phyloP scores from a whole-genome alignment of 2,329 filamentous ascomycete species.

The Fusarium sp. region DNA sequence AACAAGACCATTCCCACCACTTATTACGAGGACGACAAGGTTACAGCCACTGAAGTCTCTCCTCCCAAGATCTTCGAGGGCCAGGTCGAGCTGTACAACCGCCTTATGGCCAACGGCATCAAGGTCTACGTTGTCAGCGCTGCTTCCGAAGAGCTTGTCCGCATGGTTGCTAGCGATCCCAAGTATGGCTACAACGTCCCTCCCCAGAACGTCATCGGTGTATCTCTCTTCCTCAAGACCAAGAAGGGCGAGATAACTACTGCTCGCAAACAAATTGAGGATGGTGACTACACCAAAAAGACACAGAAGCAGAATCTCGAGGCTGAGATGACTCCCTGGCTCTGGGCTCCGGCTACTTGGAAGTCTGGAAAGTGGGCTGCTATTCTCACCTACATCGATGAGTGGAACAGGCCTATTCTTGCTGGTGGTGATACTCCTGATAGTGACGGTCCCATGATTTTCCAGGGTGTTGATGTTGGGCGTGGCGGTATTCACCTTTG shows the following conservation, averaged over 20 bases:
- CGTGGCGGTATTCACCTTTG: slow-evolving; percentile 54
- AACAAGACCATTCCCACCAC: slow-evolving; percentile 49
- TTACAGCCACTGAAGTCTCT: slow-evolving; percentile 42
- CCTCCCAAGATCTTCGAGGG: slow-evolving; percentile 51
- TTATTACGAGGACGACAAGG: slow-evolving; percentile 48
- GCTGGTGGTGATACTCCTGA: slow-evolving; percentile 55
- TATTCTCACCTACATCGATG: slow-evolving; percentile 53
- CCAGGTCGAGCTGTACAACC: slow-evolving; percentile 55
- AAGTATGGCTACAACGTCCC: slow-evolving; percentile 57
- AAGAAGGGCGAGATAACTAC: slow-evolving; percentile 46
- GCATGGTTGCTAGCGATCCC: slow-evolving; percentile 56
- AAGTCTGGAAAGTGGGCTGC: slow-evolving; percentile 56
- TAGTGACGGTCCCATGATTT: slow-evolving; percentile 56
- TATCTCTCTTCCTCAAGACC: slow-evolving; percentile 50
- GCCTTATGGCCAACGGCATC: slow-evolving; percentile 54
- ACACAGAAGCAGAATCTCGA: slow-evolving; percentile 48
- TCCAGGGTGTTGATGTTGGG: slow-evolving; percentile 54
- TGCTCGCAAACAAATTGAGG: slow-evolving; percentile 52
- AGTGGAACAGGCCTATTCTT: slow-evolving; percentile 55
- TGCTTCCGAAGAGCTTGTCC: slow-evolving; percentile 55
- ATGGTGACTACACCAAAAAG: slow-evolving; percentile 47
- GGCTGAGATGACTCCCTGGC: slow-evolving; percentile 51
- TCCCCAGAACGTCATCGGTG: slow-evolving; percentile 55
- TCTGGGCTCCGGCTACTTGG: slow-evolving; percentile 56
- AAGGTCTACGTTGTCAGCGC: slow-evolving; percentile 55